Evolutionary conservation across 768 basidiomycete genomes (phyloP).

Genomic region (Lentinus tigrinus): DNA sequence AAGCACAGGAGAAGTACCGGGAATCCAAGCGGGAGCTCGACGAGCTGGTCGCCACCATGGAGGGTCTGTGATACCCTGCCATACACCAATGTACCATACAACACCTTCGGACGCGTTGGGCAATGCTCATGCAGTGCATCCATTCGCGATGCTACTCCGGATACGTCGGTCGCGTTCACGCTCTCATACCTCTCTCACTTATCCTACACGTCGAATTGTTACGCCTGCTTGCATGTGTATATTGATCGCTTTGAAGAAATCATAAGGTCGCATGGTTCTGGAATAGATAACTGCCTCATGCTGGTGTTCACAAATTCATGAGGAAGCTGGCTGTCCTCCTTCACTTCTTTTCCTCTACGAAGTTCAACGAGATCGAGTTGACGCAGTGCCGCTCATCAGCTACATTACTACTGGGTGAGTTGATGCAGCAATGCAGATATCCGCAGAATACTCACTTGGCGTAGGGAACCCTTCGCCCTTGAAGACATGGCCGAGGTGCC

Average conservation of each 20-base stretch:
- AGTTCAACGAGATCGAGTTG: constrained; percentile 84
- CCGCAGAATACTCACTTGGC: constrained; percentile 63
- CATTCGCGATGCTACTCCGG: not conserved
- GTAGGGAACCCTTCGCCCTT: constrained; percentile 83
- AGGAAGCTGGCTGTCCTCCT: not conserved
- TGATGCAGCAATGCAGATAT: too few species aligned
- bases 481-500: constrained; percentile 95
- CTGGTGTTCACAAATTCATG: not conserved
- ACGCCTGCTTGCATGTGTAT: constrained; percentile 13
- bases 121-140: not conserved
- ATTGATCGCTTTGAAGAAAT: constrained; percentile 7
- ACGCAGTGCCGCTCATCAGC: constrained; percentile 88
- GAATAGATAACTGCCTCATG: not conserved
- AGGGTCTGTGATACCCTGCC: constrained; percentile 32
- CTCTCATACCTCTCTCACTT: constrained; percentile 7
- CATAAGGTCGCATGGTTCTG: not conserved
- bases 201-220: constrained; percentile 12
- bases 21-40: constrained; percentile 78
- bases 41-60: constrained; percentile 78
- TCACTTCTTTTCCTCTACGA: constrained; percentile 45
- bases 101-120: not conserved
- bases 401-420: constrained; percentile 26
- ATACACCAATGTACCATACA: constrained; percentile 13
- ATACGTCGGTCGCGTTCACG: constrained; percentile 14
- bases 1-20: constrained; percentile 67